A percentile compares a stretch with the other conserved stretches of the same genome.
Conservation (phyloP, 441 rosid genomes). For the Populus trichocarpa region DNA sequence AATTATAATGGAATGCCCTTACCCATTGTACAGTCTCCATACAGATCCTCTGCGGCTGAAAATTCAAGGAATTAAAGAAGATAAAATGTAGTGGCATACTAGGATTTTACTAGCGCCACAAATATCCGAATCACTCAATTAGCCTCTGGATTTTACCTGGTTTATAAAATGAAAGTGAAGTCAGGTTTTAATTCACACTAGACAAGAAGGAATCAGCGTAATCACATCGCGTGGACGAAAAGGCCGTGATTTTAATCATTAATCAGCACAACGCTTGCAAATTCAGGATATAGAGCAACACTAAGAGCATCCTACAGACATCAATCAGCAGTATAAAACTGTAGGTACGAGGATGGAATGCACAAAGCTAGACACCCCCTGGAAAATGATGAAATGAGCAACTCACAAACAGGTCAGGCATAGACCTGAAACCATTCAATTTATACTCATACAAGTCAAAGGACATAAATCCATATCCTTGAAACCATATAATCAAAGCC, state of each 20-base stretch:
- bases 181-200: neutral
- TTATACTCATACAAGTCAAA: conserved; percentile 15
- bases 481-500: conserved; percentile 19
- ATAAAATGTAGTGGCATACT: no score
- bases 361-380: conserved; percentile 6
- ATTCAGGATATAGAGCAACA: neutral
- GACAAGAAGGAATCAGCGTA: neutral
- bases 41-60: no score
- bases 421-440: conserved; percentile 17
- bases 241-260: neutral
- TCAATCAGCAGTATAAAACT: neutral
- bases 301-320: conserved; percentile 6
- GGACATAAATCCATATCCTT: conserved; percentile 22
- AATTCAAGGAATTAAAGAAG: no score
- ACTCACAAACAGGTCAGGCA: conserved; percentile 6
- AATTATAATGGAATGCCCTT: no score
- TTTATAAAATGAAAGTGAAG: neutral
- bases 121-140: neutral
- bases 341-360: conserved; percentile 10
- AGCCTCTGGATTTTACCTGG: neutral
- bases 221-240: neutral
- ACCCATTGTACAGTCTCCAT: no score
- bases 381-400: conserved; percentile 10
- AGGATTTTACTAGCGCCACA: neutral
- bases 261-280: neutral